Base-by-base conservation (phyloP, 192 early-diverging fungal genomes). In the Lobulomyces angularis region DNA sequence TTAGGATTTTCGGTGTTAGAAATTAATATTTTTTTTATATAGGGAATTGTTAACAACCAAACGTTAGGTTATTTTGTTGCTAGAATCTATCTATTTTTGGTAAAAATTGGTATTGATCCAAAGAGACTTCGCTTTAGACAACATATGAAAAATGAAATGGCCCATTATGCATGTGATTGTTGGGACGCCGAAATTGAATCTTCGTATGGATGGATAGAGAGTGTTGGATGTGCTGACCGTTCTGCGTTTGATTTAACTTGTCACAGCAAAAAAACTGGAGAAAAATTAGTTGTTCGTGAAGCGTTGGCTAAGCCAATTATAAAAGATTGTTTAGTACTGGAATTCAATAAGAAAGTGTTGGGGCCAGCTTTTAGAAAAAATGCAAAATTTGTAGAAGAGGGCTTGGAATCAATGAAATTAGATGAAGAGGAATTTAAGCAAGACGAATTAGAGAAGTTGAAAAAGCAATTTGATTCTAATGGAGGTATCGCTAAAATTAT, bases 81-180 rank as follows among this genome's bases (percentile, higher is more conserved):
- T 45, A 83, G 95, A 43, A 92, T 94, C 56, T 81, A 88, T 59
- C 57, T 80, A 39, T 99, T 92, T 69, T 71, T 99, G 55, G 60
- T 71, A 45, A 71, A 76, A 40, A 78, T 99, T 53, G 95, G 95
- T 46, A 87, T 94, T 48, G 79, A 93, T 51, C 67, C 62, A 11
- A 78, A 75, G 21, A 72, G 79, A 20, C 62, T 99, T 32, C 80
- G 92, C 35, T 92, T 99, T 81, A 80, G 95, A 52, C 92, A 99
- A 64, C 95, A 99, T 64, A 89, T 99, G 84, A 58, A 69, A 29
- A 99, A 99, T 68, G 95, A 99, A 69, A 97, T 99, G 91, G 95
- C 95, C 14, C 95, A 99, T 70, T 99, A 99, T 56, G 92, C 95
- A 8, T 82, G 80, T 61, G 92, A 89, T 62, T 87, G 83, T 69